These are phyloP conservation scores for Tetracladium marchalianum DNA, from an alignment of 495 filamentous ascomycete species.

Conservation along the genomic window DNA sequence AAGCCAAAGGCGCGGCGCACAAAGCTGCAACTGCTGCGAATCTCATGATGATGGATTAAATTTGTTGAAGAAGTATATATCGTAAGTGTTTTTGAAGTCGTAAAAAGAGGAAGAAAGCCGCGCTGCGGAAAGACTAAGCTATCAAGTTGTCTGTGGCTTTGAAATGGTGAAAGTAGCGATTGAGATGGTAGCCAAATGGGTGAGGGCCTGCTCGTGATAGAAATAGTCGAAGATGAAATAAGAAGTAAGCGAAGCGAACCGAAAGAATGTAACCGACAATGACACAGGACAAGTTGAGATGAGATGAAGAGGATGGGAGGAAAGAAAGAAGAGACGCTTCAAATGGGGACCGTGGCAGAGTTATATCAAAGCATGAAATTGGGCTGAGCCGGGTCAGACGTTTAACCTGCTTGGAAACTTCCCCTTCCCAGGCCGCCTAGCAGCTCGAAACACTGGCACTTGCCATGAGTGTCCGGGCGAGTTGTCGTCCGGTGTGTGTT, in stretches of 20 bases:
- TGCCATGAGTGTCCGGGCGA: too few species aligned
- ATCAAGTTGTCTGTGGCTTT: slow-evolving; percentile 18
- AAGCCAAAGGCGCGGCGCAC: slow-evolving; percentile 39
- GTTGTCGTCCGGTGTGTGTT: too few species aligned
- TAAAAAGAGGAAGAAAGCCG: slow-evolving; percentile 12
- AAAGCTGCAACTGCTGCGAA: slow-evolving; percentile 34
- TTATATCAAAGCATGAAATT: slow-evolving; percentile 46
- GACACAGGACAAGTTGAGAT: slow-evolving; percentile 14
- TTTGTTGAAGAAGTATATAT: slow-evolving; percentile 15
- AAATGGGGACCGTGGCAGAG: slow-evolving; percentile 26
- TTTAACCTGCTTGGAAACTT: slow-evolving; percentile 21
- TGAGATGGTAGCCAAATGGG: slow-evolving; percentile 21
- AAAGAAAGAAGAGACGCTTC: slow-evolving; percentile 21
- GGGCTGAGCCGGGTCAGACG: slow-evolving; percentile 17
- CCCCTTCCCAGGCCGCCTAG: not conserved
- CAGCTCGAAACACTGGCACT: too few species aligned
- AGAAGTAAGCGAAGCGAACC: slow-evolving; percentile 25
- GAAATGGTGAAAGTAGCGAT: slow-evolving; percentile 11
- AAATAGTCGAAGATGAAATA: slow-evolving; percentile 27
- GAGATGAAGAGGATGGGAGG: slow-evolving; percentile 18
- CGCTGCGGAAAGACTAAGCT: slow-evolving; percentile 20
- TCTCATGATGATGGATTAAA: slow-evolving; percentile 36
- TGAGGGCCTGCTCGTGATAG: slow-evolving; percentile 48
- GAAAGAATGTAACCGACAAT: slow-evolving; percentile 18
- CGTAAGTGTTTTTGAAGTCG: slow-evolving; percentile 3